Base-by-base conservation (phyloP, 768 basidiomycete species). In the Postia placenta region DNA sequence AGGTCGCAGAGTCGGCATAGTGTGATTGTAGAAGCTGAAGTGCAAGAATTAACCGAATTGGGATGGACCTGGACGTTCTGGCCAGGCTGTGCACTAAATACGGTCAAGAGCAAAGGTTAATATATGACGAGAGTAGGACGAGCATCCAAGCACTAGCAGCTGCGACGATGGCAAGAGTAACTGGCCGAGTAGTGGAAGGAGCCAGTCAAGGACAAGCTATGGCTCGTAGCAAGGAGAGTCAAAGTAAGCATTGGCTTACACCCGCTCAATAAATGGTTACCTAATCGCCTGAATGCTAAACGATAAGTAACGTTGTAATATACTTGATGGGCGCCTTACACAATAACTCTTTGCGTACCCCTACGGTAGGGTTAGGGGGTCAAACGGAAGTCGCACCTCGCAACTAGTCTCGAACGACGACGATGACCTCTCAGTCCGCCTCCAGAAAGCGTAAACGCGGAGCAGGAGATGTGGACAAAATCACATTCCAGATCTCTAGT, bases 361-460 rank as follows among this genome's bases (percentile, higher is more conserved):
- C n/a, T n/a, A n/a, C n/a, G n/a, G n/a, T n/a, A n/a, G n/a, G n/a
- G n/a, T n/a, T n/a, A n/a, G n/a, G n/a, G n/a, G n/a, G n/a, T n/a
- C n/a, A n/a, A n/a, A n/a, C n/a, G 26, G 20, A 38, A 30, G 37
- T 40, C 46, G 30, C 36, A 22, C 46, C 5, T 20, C 17, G 24
- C 23, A 11, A 20, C 33, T 45, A 27, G 25, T 37, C 40, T 40
- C 39, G 7, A 15, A 48, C 39, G 40, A 15, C n/a, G 17, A 40
- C 47, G 12, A 47, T 47, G 46, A 30, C n/a, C n/a, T 36, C 45
- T 35, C 12, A 23, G 3, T 35, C 36, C 22, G 4, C 41, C 22
- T 56, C 57, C 35, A 59, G 62, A 49, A 80, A 80, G 60, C 71
- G 78, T 49, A 81, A 81, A 60, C 70, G 77, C 53, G 66, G 46